Evolutionary conservation across 2,329 filamentous ascomycete species (phyloP), one percentile per base, ranked within the genome.

Genomic region (Sporothrix brasiliensis): DNA sequence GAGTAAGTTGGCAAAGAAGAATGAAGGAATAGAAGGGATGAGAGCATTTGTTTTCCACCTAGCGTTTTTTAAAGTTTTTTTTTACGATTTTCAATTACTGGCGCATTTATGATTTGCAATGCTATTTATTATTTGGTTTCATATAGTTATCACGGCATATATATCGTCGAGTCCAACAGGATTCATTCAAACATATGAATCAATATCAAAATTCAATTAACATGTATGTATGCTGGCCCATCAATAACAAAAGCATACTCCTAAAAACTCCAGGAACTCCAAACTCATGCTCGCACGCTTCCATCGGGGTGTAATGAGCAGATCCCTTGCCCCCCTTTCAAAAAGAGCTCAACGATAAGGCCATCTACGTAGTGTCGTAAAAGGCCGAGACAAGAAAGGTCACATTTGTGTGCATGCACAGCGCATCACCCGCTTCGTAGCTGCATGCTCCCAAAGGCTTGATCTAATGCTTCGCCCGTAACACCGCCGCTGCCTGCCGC

Each of bases 391-490:
- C 21, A 63, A 47, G 13, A 27, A 24, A 49, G 4, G 13, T 13
- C 3, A 5, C 44, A 14, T 19, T 49, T 14, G 14, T 49, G 24
- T 19, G 14, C 27, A 39, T 16, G 11, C 44, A 49, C 41, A 49
- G 10, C 13, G 13, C n/a, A 14, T 49, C 4, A 49, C 5, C 53
- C 16, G 7, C 39, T 60, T 34, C 67, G 30, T 54, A 73, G 27
- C 11, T 47, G 47, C 53, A 73, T 68, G 21, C 56, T 70, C 3
- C 73, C 73, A 72, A 75, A 73, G 0, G 70, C 71, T 19, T 71
- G 70, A 41, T 73, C 73, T 2, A 75, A 70, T 47, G 73, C 71
- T 4, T 71, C 71, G 5, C 70, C 73, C 6, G 68, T 58, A 16
- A 70, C 49, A 13, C 63, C 65, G 49, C 65, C 66, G 21, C 41